Percentiles rank a stretch among this genome's conserved stretches.
These are phyloP conservation scores for Capsicum rhomboideum DNA, from an alignment of 257 asterid species.

Conservation along the genomic window DNA sequence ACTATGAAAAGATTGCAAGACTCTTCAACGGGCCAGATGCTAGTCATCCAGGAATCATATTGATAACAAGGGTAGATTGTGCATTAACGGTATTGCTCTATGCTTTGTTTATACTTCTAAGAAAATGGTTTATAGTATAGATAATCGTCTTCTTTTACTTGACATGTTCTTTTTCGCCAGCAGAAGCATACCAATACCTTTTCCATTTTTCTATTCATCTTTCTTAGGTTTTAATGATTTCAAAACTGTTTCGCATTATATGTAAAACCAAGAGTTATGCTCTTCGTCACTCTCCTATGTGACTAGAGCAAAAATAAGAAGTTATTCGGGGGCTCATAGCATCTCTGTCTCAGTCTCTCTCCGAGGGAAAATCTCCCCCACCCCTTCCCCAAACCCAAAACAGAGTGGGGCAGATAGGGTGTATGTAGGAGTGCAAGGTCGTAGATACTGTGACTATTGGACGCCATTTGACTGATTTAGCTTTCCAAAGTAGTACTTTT, in stretches of 20 bases:
- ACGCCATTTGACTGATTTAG: background rate
- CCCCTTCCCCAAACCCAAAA: background rate
- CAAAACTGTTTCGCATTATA: background rate
- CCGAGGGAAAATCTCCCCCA: background rate
- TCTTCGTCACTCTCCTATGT: background rate
- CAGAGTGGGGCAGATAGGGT: background rate
- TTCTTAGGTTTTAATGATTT: background rate
- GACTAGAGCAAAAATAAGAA: background rate
- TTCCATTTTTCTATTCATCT: background rate
- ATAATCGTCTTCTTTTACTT: background rate
- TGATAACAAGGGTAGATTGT: constrained; percentile 92
- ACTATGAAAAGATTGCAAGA: constrained; percentile 87
- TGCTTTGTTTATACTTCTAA: constrained; percentile 1
- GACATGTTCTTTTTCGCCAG: background rate
- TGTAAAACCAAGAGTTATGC: background rate
- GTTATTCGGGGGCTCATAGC: background rate
- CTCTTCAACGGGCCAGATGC: constrained; percentile 89
- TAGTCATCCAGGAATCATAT: constrained; percentile 73
- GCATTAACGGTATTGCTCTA: constrained; percentile 63
- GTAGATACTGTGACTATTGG: background rate
- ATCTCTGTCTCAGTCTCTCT: background rate
- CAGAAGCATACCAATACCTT: background rate
- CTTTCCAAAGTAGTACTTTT: background rate
- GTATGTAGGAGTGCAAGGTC: background rate
- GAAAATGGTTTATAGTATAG: background rate